These are phyloP conservation scores for Fraxinus quadrangulata DNA, from an alignment of 257 asterid species.

Conservation along the genomic window DNA sequence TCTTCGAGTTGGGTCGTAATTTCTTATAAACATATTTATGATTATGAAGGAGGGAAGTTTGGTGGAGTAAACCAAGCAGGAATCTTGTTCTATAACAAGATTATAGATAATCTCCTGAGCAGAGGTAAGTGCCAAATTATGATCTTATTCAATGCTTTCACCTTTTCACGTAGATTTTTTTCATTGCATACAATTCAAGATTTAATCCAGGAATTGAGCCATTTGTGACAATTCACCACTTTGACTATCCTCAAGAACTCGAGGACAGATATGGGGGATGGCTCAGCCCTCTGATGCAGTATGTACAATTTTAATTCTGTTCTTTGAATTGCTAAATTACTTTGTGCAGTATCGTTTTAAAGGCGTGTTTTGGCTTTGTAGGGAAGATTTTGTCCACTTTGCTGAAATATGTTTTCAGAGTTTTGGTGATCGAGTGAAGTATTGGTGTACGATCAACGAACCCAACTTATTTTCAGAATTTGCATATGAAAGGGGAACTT, in stretches of 20 bases:
- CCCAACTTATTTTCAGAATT: slow-evolving; percentile 52
- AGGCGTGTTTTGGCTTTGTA: slow-evolving; percentile 21
- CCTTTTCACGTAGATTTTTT: background rate
- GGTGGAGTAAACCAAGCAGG: slow-evolving; percentile 60
- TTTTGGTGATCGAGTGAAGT: slow-evolving; percentile 67
- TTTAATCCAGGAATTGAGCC: slow-evolving; percentile 60
- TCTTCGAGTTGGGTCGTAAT: background rate
- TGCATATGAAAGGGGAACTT: slow-evolving; percentile 45
- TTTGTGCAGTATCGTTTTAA: background rate
- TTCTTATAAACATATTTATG: slow-evolving; percentile 16
- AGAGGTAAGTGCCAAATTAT: slow-evolving; percentile 40
- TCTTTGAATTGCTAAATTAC: background rate
- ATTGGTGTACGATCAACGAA: slow-evolving; percentile 71
- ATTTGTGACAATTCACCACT: slow-evolving; percentile 73
- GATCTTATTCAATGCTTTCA: slow-evolving; percentile 5
- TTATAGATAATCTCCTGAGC: slow-evolving; percentile 52
- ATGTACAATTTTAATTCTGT: slow-evolving; percentile 21
- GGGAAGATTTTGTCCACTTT: slow-evolving; percentile 66
- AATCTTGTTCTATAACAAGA: slow-evolving; percentile 47
- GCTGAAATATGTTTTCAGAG: slow-evolving; percentile 58
- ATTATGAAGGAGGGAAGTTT: slow-evolving; percentile 54
- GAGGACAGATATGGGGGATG: slow-evolving; percentile 65
- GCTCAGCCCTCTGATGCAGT: slow-evolving; percentile 86
- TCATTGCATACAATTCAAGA: background rate
- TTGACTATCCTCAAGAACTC: slow-evolving; percentile 74